Evolutionary conservation across 2,329 filamentous ascomycete species (phyloP), one percentile per base, ranked within the genome.

Genomic region (Remersonia thermophila): DNA sequence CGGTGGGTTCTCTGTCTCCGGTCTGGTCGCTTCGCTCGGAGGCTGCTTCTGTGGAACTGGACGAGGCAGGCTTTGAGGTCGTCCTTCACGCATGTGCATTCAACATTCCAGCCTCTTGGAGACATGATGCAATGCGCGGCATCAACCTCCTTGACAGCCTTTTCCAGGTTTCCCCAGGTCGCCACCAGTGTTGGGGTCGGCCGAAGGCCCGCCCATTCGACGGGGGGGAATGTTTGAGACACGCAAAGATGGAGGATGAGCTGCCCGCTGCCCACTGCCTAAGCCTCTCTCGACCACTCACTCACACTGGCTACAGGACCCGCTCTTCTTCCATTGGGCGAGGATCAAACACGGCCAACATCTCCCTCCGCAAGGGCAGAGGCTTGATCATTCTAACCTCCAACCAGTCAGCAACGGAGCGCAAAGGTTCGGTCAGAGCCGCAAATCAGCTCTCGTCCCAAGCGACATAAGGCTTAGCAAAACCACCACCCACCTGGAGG

Each of bases 371-470:
- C 42, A 39, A 36, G 37, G 38, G 30, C 38, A 29, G 31, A 42
- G 27, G 42, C 23, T 35, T 36, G 40, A 33, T 45, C 20, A 9
- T 23, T 9, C 9, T 9, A 23, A 9, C 5, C 41, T 43, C 36
- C 44, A 49, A 44, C 52, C 51, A 55, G 49, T 54, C 51, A 55
- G 31, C 45, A 35, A 38, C 33, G 44, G 46, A 50, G 49, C 52
- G 49, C 50, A 50, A 47, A 45, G 46, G 43, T 35, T 30, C 23
- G 30, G 14, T 25, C 7, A 27, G 17, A n/a, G 33, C 41, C 44
- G 44, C 67, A 71, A 71, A 71, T 71, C 68, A 71, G 61, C 61
- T 58, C 57, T 51, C 57, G 57, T 55, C 53, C 51, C 56, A 55
- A 23, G 56, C 61, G 49, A 60, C 55, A 54, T 52, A 49, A 50